phyloP scores from a whole-genome alignment of 805 yeast species.

The Sugiyamaella marilandica region DNA sequence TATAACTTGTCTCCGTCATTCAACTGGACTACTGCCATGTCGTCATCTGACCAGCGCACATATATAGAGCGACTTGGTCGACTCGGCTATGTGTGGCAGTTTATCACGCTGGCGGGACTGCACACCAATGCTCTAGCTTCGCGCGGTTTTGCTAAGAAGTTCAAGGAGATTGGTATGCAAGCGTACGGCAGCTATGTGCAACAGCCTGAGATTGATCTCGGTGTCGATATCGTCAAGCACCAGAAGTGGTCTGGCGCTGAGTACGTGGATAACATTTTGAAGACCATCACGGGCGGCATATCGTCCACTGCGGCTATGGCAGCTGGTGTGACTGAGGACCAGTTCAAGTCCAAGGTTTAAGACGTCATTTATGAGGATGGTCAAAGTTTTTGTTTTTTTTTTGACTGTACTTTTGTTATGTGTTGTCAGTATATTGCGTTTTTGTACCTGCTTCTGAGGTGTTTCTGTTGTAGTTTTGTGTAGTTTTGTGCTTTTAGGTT shows the following conservation, averaged over 20 bases:
- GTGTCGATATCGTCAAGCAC: conserved; percentile 94
- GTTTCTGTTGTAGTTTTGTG: too few species aligned
- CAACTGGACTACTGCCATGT: conserved; percentile 97
- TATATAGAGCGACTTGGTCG: conserved; percentile 81
- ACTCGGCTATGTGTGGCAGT: conserved; percentile 95
- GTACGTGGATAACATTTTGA: conserved; percentile 85
- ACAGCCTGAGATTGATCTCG: conserved; percentile 77
- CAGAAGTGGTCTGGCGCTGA: conserved; percentile 99
- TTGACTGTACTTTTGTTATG: not conserved
- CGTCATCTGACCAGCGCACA: conserved; percentile 78
- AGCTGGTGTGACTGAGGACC: conserved; percentile 95
- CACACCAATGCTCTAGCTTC: conserved; percentile 93
- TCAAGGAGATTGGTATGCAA: conserved; percentile 82
- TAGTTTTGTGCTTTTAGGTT: too few species aligned
- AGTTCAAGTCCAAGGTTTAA: conserved; percentile 52
- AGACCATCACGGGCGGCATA: conserved; percentile 90
- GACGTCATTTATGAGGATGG: not conserved
- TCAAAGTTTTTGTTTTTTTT: not conserved
- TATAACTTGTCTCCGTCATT: conserved; percentile 95
- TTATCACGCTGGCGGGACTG: conserved; percentile 93
- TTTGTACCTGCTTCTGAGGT: not conserved
- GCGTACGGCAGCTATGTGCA: conserved; percentile 90
- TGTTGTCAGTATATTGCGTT: not conserved
- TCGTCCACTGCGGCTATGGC: conserved; percentile 98
- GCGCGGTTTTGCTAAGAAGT: conserved; percentile 76